phyloP scores from a whole-genome alignment of 371 early-diverging fungal genomes.

The Rhizopus arrhizus region DNA sequence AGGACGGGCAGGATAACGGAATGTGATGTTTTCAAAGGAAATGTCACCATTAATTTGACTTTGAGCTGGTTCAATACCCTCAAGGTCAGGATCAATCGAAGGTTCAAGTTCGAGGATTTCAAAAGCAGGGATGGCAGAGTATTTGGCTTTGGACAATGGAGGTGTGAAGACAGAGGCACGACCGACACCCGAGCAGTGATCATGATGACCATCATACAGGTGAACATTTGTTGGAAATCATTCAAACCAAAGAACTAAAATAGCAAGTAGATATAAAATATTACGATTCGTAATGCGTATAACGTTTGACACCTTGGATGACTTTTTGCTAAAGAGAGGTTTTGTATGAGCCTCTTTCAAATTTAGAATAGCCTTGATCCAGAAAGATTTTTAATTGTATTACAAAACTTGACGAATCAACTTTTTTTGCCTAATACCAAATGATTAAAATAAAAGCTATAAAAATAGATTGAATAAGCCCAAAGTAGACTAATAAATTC shows the following conservation, averaged over 20 bases:
- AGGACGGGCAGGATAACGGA: constrained; percentile 85
- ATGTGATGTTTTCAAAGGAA: constrained; percentile 62
- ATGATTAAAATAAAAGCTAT: too few relatives aligned
- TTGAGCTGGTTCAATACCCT: constrained; percentile 54
- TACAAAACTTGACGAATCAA: too few relatives aligned
- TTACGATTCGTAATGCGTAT: constrained; percentile 86
- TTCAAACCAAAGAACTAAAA: constrained; percentile 61
- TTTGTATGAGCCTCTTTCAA: too few relatives aligned
- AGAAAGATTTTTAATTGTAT: too few relatives aligned
- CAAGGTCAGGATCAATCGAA: constrained; percentile 68
- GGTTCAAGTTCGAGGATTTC: constrained; percentile 75
- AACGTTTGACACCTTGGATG: constrained; percentile 41
- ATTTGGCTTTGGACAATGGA: constrained; percentile 75
- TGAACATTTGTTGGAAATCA: constrained; percentile 53
- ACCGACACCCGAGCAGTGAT: constrained; percentile 74
- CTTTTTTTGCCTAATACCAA: too few relatives aligned
- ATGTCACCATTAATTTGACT: constrained; percentile 56
- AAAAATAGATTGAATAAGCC: too few relatives aligned
- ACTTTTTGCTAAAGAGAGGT: constrained; percentile 26
- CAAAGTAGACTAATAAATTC: too few relatives aligned
- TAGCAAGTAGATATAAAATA: constrained; percentile 82
- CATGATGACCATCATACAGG: constrained; percentile 74
- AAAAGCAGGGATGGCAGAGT: constrained; percentile 79
- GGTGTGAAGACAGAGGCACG: constrained; percentile 60
- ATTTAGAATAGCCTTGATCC: too few relatives aligned